These are phyloP conservation scores for Saksenaea oblongispora DNA, from an alignment of 371 early-diverging fungal genomes.

Conservation along the genomic window DNA sequence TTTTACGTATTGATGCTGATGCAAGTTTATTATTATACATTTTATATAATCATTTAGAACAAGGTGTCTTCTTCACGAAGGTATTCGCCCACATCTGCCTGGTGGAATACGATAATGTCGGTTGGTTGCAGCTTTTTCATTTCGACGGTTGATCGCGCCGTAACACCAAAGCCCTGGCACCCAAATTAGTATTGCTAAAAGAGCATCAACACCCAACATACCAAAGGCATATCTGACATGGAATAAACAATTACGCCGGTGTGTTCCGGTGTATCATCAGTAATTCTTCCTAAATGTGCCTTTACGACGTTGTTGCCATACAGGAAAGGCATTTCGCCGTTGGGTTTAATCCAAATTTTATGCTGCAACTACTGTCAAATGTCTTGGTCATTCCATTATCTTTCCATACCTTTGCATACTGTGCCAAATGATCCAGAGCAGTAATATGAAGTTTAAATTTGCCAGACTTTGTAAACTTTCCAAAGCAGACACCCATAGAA, in stretches of 20 bases:
- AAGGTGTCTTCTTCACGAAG: constrained; percentile 92
- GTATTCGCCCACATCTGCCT: constrained; percentile 99
- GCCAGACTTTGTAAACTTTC: constrained; percentile 98
- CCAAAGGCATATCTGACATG: constrained; percentile 92
- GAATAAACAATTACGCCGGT: constrained; percentile 96
- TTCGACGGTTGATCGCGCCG: constrained; percentile 90
- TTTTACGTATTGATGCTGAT: background rate
- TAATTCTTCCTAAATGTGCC: constrained; percentile 95
- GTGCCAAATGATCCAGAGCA: constrained; percentile 88
- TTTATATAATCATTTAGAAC: constrained; percentile 52
- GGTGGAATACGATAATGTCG: constrained; percentile 95
- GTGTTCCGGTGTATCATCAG: constrained; percentile 98
- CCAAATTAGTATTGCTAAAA: background rate
- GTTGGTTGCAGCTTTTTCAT: constrained; percentile 94
- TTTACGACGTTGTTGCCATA: constrained; percentile 99
- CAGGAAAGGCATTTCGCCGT: constrained; percentile 99
- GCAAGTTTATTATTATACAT: background rate
- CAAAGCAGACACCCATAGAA: constrained; percentile 95
- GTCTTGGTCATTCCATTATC: background rate
- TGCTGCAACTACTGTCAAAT: constrained; percentile 21
- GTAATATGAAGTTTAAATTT: constrained; percentile 98
- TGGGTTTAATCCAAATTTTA: constrained; percentile 97
- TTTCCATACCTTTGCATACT: constrained; percentile 84
- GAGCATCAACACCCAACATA: constrained; percentile 25
- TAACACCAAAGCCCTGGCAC: constrained; percentile 95